Percentiles rank a stretch among this genome's conserved stretches.
These are phyloP conservation scores for Sclerospora graminicola DNA, from an alignment of 352 stramenopile genomes.

Conservation along the genomic window DNA sequence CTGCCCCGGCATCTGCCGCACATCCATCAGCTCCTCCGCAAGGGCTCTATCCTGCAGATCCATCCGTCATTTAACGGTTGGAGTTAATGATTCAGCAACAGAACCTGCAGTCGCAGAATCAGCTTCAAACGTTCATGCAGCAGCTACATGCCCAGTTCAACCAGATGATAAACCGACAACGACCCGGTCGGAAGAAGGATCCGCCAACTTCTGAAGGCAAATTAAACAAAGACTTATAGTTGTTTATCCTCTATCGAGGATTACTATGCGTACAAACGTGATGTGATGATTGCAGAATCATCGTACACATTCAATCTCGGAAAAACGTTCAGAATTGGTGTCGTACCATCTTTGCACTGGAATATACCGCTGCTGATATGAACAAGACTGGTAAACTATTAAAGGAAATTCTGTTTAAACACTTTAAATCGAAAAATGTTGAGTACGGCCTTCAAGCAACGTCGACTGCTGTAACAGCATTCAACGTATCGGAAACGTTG, in stretches of 20 bases:
- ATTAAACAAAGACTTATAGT: slow-evolving; percentile 1
- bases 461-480: too few species aligned
- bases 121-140: not conserved
- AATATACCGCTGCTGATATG: not conserved
- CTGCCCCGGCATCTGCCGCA: not conserved
- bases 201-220: slow-evolving; percentile 2
- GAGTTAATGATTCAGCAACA: not conserved
- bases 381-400: not conserved
- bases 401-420: not conserved
- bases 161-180: not conserved
- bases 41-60: not conserved
- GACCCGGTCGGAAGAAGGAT: slow-evolving; percentile 2
- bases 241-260: slow-evolving; percentile 1
- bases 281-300: slow-evolving; percentile 1
- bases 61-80: not conserved
- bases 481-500: too few species aligned
- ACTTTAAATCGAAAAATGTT: not conserved
- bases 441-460: slow-evolving; percentile 1
- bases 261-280: not conserved
- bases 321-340: slow-evolving; percentile 5
- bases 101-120: not conserved
- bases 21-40: not conserved
- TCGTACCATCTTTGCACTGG: not conserved
- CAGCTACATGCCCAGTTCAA: not conserved
- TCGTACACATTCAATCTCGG: slow-evolving; percentile 1